A percentile compares a stretch with the other conserved stretches of the same genome.
These are phyloP conservation scores for Arthrobotrys pseudoclavata DNA, from an alignment of 2,329 filamentous ascomycete genomes.

Conservation along the genomic window DNA sequence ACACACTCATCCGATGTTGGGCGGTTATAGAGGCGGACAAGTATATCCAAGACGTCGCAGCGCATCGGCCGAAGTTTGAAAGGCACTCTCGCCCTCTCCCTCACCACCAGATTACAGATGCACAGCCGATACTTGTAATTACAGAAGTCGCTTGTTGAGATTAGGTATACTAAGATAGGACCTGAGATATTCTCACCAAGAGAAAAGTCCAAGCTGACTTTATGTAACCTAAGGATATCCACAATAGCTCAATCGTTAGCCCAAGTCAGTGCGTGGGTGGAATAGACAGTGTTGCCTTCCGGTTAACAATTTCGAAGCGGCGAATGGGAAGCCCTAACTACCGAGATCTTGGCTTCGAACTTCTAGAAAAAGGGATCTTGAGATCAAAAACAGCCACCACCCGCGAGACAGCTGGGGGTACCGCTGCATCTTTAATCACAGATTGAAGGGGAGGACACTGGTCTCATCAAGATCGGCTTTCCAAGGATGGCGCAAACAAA, in stretches of 20 bases:
- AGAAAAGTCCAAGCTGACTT: slow-evolving; percentile 20
- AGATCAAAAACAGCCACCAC: slow-evolving; percentile 25
- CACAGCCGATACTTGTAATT: slow-evolving; percentile 19
- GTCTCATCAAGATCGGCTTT: slow-evolving; percentile 19
- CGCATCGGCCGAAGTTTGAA: slow-evolving; percentile 42
- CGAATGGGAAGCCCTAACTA: slow-evolving; percentile 38
- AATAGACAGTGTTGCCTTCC: not conserved
- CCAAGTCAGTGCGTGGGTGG: slow-evolving; percentile 27
- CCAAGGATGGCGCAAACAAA: slow-evolving; percentile 20
- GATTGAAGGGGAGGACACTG: slow-evolving; percentile 17
- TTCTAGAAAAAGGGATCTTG: slow-evolving; percentile 42
- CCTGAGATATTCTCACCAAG: slow-evolving; percentile 30
- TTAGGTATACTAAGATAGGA: slow-evolving; percentile 22
- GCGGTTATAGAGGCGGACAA: slow-evolving; percentile 8
- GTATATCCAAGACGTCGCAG: slow-evolving; percentile 11
- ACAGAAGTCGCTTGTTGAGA: slow-evolving; percentile 13
- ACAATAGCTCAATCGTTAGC: slow-evolving; percentile 18
- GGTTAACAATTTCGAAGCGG: slow-evolving; percentile 14
- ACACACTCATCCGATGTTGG: slow-evolving; percentile 29
- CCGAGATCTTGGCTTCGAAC: slow-evolving; percentile 31
- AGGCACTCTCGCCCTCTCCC: not conserved
- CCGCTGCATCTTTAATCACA: slow-evolving; percentile 30
- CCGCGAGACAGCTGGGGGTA: slow-evolving; percentile 15
- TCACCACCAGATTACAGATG: slow-evolving; percentile 1
- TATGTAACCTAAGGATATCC: slow-evolving; percentile 28